Base-by-base conservation (phyloP, 345 rosid genomes). In the Eucalyptus virginea region DNA sequence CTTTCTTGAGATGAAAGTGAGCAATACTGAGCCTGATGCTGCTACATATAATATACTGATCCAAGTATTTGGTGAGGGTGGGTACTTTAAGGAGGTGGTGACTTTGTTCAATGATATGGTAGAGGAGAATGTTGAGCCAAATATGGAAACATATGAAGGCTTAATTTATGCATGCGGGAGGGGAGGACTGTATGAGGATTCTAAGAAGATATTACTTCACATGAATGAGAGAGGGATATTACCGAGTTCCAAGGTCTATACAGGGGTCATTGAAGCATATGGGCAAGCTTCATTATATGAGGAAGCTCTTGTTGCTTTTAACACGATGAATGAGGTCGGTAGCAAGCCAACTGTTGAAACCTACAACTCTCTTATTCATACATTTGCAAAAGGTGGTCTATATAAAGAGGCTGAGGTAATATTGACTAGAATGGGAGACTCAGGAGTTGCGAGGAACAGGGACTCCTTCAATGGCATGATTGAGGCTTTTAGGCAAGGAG, bases 21-120 rank as follows among this genome's bases (percentile, higher is more conserved):
- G 98, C 91, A 94, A 94, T 91, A 96, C 97, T 0, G 97, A 94
- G 91, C 98, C 99, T 2, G 97, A 97, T 93, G 97, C 95, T 8
- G 94, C 93, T 89, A 98, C 98, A 0, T 98, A 98, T 91, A 98
- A 96, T 90, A 94, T 96, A 90, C 91, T 98, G 92, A 94, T 97
- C 21, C 94, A 95, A 87, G 99, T 96, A 50, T 98, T 98, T 81
- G 98, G 98, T 69, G 97, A 98, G 92, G 99, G 99, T 91, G 99
- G 98, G 90, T 98, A 96, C 93, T 96, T 97, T 89, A 95, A 97
- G 94, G 99, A 98, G 96, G 99, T 96, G 87, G 98, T 98, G 50
- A 95, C 99, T 87, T 93, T 98, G 94, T 98, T 97, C 92, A 96
- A 94, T 91, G 99, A 98, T 92, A 96, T 98, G 98, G 95, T 95